Evolutionary conservation across 805 yeast species (phyloP), one percentile per base, ranked within the genome.

Genomic region (Candida germanica): DNA sequence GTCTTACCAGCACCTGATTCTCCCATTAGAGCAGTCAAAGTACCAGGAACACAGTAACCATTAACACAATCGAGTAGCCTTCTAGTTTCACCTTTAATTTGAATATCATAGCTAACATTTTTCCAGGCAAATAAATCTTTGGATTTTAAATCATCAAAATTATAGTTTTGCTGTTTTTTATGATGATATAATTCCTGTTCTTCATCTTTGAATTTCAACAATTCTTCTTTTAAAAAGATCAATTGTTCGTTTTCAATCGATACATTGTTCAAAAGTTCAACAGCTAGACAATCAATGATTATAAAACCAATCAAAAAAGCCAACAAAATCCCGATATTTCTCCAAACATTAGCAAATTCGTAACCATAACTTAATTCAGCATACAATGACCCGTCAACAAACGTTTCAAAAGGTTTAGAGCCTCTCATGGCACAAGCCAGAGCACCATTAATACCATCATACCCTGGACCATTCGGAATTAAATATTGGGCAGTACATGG

Each of bases 1-100:
- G 93, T 83, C 53, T 83, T 83, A 65, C 93, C 93, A 30, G 93
- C 93, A 64, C 93, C 93, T 22, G 91, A 83, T 35, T 82, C 84
- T 51, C 93, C 93, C 89, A 83, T 83, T 40, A 83, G 66, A 4
- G 91, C 91, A 27, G 89, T 83, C 58, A 83, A 67, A 39, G 84
- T 82, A 49, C 91, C 91, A 13, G 91, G 91, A 51, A 79, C 79
- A 37, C 82, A 87, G 69, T 79, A 83, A 33, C 91, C 91, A 49
- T 59, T 66, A 25, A 64, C 59, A 28, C 53, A 56, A 43, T 64
- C 50, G 51, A 78, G 58, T 40, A 75, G 55, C 13, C 51, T 50
- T 42, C 68, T 51, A 11, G 61, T 60, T 39, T 60, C 69, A n/a
- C 54, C 42, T 38, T 64, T 63, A 27, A 61, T 58, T 38, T 61